Conservation (phyloP, 495 filamentous ascomycete genomes). For the Pyrenopolyporus hunteri region DNA sequence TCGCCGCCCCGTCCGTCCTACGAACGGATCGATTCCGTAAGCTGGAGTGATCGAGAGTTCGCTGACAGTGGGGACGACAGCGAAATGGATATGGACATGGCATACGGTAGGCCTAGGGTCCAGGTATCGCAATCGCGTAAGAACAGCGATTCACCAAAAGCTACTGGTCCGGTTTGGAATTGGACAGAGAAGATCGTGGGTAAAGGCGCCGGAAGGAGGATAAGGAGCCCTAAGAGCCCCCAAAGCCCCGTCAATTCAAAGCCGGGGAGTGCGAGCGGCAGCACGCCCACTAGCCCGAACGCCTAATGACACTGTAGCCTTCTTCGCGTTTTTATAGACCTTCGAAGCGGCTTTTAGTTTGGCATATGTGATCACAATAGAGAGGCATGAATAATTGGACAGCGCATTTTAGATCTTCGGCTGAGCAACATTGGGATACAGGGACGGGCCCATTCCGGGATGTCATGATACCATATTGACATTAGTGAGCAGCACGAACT, state of each 20-base stretch:
- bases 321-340: background rate
- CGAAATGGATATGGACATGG: slow-evolving; percentile 45
- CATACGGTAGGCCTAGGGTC: slow-evolving; percentile 25
- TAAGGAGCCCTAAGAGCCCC: slow-evolving; percentile 6
- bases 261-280: background rate
- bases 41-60: slow-evolving; percentile 62
- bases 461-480: slow-evolving; percentile 1
- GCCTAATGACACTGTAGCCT: background rate
- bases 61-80: slow-evolving; percentile 57
- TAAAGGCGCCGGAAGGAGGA: slow-evolving; percentile 45
- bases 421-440: slow-evolving; percentile 16
- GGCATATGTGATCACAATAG: background rate
- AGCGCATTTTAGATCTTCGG: slow-evolving; percentile 19
- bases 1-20: slow-evolving; percentile 38
- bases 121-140: background rate
- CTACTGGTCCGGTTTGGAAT: slow-evolving; percentile 52
- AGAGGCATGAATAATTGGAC: slow-evolving; percentile 6
- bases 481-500: background rate
- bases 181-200: slow-evolving; percentile 65
- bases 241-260: slow-evolving; percentile 3
- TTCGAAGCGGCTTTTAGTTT: background rate
- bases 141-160: slow-evolving; percentile 17
- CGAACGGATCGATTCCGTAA: slow-evolving; percentile 49
- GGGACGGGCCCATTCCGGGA: background rate
- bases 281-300: background rate